Conservation (phyloP, 2,329 filamentous ascomycete genomes). For the Calonectria hawksworthii region DNA sequence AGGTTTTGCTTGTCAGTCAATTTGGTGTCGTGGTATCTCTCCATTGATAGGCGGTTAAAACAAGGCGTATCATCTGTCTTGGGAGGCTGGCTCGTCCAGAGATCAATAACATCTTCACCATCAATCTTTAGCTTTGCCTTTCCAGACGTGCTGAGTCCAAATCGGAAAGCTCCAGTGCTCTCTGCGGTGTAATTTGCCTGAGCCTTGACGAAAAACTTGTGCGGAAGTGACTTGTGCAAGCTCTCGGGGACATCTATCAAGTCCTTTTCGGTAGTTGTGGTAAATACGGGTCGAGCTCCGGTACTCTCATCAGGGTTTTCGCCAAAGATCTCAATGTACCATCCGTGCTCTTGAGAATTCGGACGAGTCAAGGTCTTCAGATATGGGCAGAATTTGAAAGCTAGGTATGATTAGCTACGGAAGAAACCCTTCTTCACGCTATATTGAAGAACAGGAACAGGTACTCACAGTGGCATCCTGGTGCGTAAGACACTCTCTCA, state of each 20-base stretch:
- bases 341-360: slow-evolving; percentile 1
- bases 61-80: slow-evolving; percentile 52
- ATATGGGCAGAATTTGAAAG: slow-evolving; percentile 14
- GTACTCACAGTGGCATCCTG: slow-evolving; percentile 40
- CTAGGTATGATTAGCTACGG: not conserved
- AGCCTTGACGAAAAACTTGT: slow-evolving; percentile 28
- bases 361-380: not conserved
- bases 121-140: slow-evolving; percentile 52
- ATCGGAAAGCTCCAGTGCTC: slow-evolving; percentile 27
- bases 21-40: slow-evolving; percentile 29
- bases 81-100: slow-evolving; percentile 49
- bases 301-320: slow-evolving; percentile 8
- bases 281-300: slow-evolving; percentile 1
- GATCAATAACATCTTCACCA: slow-evolving; percentile 49
- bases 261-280: slow-evolving; percentile 10
- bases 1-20: slow-evolving; percentile 20
- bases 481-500: slow-evolving; percentile 33
- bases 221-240: slow-evolving; percentile 3
- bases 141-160: slow-evolving; percentile 53
- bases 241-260: slow-evolving; percentile 23
- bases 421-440: no score
- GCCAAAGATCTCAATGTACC: slow-evolving; percentile 14
- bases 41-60: slow-evolving; percentile 46
- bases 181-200: slow-evolving; percentile 21
- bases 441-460: not conserved